Evolutionary conservation across 1,284 basidiomycete species (phyloP), one percentile per base, ranked within the genome.

Genomic region (Ustilago bromivora): DNA sequence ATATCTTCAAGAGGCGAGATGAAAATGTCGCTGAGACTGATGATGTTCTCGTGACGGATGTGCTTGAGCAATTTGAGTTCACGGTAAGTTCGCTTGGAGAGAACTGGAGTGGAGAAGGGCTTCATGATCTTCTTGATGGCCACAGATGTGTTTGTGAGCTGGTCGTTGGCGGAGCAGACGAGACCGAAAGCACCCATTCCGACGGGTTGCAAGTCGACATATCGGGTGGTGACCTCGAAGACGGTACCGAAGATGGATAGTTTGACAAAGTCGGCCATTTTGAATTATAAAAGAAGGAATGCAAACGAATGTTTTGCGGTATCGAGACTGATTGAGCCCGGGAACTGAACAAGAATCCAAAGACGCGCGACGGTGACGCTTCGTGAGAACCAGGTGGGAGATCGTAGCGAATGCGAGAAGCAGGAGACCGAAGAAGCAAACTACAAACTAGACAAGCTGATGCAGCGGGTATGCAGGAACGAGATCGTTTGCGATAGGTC

Each of bases 51-150:
- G 87, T 99, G 96, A 82, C 96, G 93, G 83, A 99, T 94, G 88
- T 99, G 96, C 88, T 99, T 99, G 86, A 99, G 90, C 53, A 99
- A 90, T 88, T 99, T 99, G 84, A 99, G 91, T 88, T 99, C 96
- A 81, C 96, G 91, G 88, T 99, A 99, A 9, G 97, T 99, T 79
- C 96, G 90, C 89, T 99, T 99, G 88, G 92, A 92, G 81, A 99
- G 90, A n/a, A 99, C 97, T 12, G 96, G 95, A 12, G 97, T 98
- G 86, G 93, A 94, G 88, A 97, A 96, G 10, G 95, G 95, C 87
- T 96, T 96, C 95, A 96, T 96, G 88, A 98, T 97, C 91, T 97
- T 98, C 90, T 98, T 98, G 89, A 98, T 95, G 82, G 95, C 97
- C 66, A 98, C 96, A 32, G 94, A 94, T 38, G 94, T 92, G 61